Percentiles rank a stretch among this genome's conserved stretches.
Conservation (phyloP, 306 rosid species). For the Cucumis sativus region Cucumber_9930_V3 NC_026659.2:8408001-8408500, state of each 20-base stretch:
- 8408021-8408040: too few species aligned
- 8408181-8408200: neutral
- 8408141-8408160: too few species aligned
- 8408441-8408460: constrained; percentile 1
- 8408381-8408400: neutral
- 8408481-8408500: neutral
- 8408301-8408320: neutral
- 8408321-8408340: neutral
- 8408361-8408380: neutral
- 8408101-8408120: too few species aligned
- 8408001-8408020: too few species aligned
- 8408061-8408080: too few species aligned
- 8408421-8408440: neutral
- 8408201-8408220: neutral
- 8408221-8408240: neutral
- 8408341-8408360: neutral
- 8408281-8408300: neutral
- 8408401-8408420: neutral
- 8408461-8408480: constrained; percentile 39
- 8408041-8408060: too few species aligned
- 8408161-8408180: neutral
- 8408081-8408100: too few species aligned
- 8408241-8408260: neutral
- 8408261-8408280: neutral
- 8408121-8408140: too few species aligned